Evolutionary conservation across 1,284 basidiomycete species (phyloP).

Genomic region (Gymnopus androsaceus): DNA sequence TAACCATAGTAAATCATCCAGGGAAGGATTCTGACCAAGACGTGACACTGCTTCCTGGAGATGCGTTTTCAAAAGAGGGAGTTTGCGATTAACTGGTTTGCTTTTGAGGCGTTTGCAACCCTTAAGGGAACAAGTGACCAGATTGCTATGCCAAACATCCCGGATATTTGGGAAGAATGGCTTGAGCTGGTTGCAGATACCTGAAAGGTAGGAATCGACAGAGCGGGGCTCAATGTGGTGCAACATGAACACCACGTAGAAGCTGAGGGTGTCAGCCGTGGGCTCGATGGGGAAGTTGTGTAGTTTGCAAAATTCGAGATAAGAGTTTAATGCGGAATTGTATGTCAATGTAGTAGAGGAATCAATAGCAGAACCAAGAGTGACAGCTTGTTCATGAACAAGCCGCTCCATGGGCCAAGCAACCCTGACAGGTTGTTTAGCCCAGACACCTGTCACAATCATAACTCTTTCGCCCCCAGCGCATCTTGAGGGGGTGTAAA

Average conservation of each 20-base stretch:
- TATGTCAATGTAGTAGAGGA: conserved; percentile 20
- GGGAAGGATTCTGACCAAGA: no score
- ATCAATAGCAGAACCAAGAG: conserved; percentile 23
- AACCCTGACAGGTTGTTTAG: conserved; percentile 19
- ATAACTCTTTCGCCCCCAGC: neutral
- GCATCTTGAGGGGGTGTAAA: neutral
- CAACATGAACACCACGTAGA: conserved; percentile 30
- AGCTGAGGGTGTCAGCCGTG: conserved; percentile 29
- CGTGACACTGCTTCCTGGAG: no score
- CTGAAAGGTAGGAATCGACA: conserved; percentile 30
- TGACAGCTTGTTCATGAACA: no score
- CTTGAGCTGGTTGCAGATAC: conserved; percentile 29
- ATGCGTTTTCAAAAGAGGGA: no score
- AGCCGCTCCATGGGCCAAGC: conserved; percentile 27
- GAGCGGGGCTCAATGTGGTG: conserved; percentile 25
- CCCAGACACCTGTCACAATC: neutral
- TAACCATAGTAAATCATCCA: no score
- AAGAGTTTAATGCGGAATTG: conserved; percentile 30
- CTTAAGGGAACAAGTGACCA: conserved; percentile 27
- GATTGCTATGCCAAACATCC: neutral
- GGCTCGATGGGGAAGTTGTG: conserved; percentile 36
- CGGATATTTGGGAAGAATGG: conserved; percentile 25
- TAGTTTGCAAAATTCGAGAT: conserved; percentile 28
- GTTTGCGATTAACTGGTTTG: neutral
- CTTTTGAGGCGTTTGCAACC: neutral